These are phyloP conservation scores for Fistulifera pelliculosa DNA, from an alignment of 108 stramenopile species.

Conservation along the genomic window DNA sequence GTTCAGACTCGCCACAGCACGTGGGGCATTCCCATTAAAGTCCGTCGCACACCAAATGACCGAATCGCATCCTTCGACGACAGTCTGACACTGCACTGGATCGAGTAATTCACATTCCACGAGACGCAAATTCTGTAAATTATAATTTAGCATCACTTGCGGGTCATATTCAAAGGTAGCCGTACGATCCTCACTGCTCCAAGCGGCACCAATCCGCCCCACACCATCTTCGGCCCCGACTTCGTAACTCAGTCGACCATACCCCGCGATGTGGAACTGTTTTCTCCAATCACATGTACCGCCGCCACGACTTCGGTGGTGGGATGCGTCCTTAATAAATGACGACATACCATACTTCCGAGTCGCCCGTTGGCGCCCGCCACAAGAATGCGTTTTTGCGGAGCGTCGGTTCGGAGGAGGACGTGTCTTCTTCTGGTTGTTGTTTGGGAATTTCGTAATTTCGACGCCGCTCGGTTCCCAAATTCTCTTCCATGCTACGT, in stretches of 20 bases:
- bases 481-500: slow-evolving; percentile 41
- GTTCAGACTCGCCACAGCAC: slow-evolving; percentile 60
- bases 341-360: slow-evolving; percentile 70
- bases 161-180: slow-evolving; percentile 56
- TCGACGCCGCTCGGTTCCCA: slow-evolving; percentile 22
- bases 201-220: slow-evolving; percentile 57
- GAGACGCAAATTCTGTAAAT: slow-evolving; percentile 64
- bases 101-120: slow-evolving; percentile 76
- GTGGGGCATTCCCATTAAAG: slow-evolving; percentile 69
- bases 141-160: slow-evolving; percentile 59
- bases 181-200: slow-evolving; percentile 52
- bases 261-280: slow-evolving; percentile 59
- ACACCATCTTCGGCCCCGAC: slow-evolving; percentile 76
- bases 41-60: slow-evolving; percentile 79
- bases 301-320: slow-evolving; percentile 66
- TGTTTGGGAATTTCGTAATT: slow-evolving; percentile 1
- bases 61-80: slow-evolving; percentile 59
- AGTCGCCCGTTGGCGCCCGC: slow-evolving; percentile 76
- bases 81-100: slow-evolving; percentile 62
- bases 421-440: slow-evolving; percentile 7
- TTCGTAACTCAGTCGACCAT: slow-evolving; percentile 75
- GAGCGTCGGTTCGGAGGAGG: slow-evolving; percentile 23
- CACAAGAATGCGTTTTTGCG: slow-evolving; percentile 54
- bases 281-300: slow-evolving; percentile 63
- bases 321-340: slow-evolving; percentile 55